Conservation (phyloP, 441 rosid genomes). For the Eruca vesicaria region DNA sequence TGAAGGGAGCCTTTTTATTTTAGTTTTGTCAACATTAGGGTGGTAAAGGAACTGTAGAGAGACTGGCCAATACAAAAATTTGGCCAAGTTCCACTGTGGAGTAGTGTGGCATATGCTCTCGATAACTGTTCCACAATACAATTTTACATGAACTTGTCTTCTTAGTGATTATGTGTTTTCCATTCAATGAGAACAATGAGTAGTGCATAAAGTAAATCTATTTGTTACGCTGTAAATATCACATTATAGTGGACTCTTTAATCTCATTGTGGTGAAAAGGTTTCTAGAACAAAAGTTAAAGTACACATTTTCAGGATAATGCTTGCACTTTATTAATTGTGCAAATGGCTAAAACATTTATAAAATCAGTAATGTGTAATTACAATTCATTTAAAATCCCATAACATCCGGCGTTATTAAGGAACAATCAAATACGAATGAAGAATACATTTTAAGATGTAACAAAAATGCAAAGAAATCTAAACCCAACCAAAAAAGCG, state of each 20-base stretch:
- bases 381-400: no score
- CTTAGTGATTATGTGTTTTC: neutral
- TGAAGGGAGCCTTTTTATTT: neutral
- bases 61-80: constrained; percentile 14
- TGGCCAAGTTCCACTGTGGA: constrained; percentile 33
- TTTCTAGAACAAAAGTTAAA: constrained; percentile 15
- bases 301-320: neutral
- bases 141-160: constrained; percentile 11
- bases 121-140: neutral
- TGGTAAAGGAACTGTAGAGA: constrained; percentile 26
- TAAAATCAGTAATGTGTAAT: no score
- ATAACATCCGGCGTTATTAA: neutral
- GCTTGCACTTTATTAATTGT: neutral
- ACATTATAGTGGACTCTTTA: constrained; percentile 7
- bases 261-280: constrained; percentile 9
- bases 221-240: constrained; percentile 1
- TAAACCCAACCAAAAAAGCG: neutral
- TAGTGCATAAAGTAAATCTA: neutral
- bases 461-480: neutral
- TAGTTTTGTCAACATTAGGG: constrained; percentile 13
- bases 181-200: constrained; percentile 5
- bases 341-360: no score
- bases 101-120: neutral
- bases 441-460: neutral
- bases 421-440: neutral